Evolutionary conservation across 2,329 filamentous ascomycete species (phyloP), one percentile per base, ranked within the genome.

Genomic region (Nemania abortiva): DNA sequence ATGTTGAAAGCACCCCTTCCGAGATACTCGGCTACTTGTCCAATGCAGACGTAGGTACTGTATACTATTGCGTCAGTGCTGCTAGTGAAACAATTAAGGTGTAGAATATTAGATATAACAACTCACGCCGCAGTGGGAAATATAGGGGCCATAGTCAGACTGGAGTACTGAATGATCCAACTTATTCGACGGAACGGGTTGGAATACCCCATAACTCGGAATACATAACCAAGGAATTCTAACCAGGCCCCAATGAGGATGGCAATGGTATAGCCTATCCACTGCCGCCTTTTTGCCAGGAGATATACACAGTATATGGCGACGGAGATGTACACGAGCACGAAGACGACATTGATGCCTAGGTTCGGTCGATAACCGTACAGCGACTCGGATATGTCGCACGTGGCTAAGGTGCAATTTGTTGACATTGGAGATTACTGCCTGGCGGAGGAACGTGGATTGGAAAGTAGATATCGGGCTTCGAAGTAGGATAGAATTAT

Each of bases 321-420:
- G 42, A 47, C 9, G 15, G 42, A 6, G 15, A 47, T 20, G 15
- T 47, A 47, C 4, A 47, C 18, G 42, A 47, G 15, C 15, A 15
- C 42, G 42, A 47, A 47, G 42, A 47, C 13, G 42, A 47, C 42
- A n/a, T 47, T 47, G 42, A 47, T n/a, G 42, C 42, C 42, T n/a
- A 47, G 3, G 18, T 47, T 47, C 42, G 42, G 42, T 7, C 42
- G 42, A n/a, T 47, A 47, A 47, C 42, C 42, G 42, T 47, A 47
- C 18, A 47, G n/a, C 42, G 42, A 47, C 42, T 47, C 42, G 15
- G 42, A 47, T n/a, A 47, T n/a, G 42, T 47, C 42, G 18, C 42
- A 47, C 42, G 42, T 47, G 42, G 4, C 18, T 7, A 47, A 47
- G 7, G 42, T 47, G 42, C 42, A 47, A 15, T 47, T 47, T 47